phyloP scores from a whole-genome alignment of 306 rosid genomes.

The Hippophae rhamnoides region DNA sequence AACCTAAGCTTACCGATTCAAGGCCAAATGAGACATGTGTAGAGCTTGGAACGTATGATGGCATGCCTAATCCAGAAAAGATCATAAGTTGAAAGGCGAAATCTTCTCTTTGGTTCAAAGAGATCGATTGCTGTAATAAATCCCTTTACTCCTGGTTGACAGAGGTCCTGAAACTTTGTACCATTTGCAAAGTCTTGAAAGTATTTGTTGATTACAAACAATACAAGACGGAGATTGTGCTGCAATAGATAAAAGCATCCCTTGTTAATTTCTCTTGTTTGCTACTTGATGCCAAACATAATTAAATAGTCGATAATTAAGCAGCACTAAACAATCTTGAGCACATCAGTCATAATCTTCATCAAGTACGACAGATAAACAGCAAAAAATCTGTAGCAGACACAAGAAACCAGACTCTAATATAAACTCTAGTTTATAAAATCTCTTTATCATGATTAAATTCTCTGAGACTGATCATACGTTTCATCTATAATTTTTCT shows the following conservation, averaged over 20 bases:
- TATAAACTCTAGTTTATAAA: no score
- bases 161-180: slow-evolving; percentile 79
- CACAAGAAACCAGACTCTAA: no score
- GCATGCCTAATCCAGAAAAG: slow-evolving; percentile 97
- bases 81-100: slow-evolving; percentile 76
- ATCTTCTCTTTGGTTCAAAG: slow-evolving; percentile 74
- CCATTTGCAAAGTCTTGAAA: slow-evolving; percentile 74
- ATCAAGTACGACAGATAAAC: no score
- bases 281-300: not conserved
- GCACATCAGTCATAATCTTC: no score
- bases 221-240: slow-evolving; percentile 93
- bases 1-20: slow-evolving; percentile 51
- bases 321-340: not conserved
- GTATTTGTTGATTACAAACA: slow-evolving; percentile 84
- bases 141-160: slow-evolving; percentile 97
- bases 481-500: no score
- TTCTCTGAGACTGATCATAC: no score
- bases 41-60: slow-evolving; percentile 84
- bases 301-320: not conserved
- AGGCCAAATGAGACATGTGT: slow-evolving; percentile 89
- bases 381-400: no score
- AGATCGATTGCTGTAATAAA: slow-evolving; percentile 82
- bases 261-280: slow-evolving; percentile 12
- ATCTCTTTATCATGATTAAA: no score
- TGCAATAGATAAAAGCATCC: slow-evolving; percentile 33